Evolutionary conservation across 805 yeast genomes (phyloP), one percentile per base, ranked within the genome.

Genomic region (Yarrowia sp.): DNA sequence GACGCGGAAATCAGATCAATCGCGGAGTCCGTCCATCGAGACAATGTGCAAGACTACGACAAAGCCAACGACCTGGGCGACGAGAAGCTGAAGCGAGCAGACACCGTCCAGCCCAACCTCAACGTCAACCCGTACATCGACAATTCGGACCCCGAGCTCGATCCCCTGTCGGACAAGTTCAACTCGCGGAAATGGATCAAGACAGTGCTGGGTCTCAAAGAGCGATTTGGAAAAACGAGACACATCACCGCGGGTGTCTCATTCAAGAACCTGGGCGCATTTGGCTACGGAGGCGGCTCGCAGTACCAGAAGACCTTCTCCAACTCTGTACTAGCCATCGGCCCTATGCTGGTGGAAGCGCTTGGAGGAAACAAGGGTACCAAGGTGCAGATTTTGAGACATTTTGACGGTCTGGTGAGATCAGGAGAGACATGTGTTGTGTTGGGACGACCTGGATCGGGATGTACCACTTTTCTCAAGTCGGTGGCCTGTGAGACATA

Each of bases 381-480:
- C 65, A 61, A 73, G 71, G 14, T 27, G 13, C 25, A 68, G 75
- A 64, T 74, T 68, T 62, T 83, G 81, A 65, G 81, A 82, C 64
- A 84, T 82, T 65, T 75, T 82, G 71, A 85, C 68, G 90, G 85
- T 13, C 58, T 80, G 4, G 75, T 84, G 62, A 74, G 74, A 61
- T 84, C 88, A 2, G 90, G 90, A 56, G 85, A 84, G 65, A 74
- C 86, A 47, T 80, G 87, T 7, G 87, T 86, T 53, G 90, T 86
- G 9, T 73, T 86, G 62, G 91, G 91, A 61, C 79, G 88, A 73
- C 90, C 90, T 0, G 90, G 90, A 68, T 82, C 90, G 16, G 90
- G 91, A 66, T 86, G 90, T 70, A 80, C 89, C 2, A 85, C 90
- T 0, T 74, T 85, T 55, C 74, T 86, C 67, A 85, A 85, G 32